These are phyloP conservation scores for Pulveroboletus sp. DNA, from an alignment of 1,284 basidiomycete species.

Conservation along the genomic window DNA sequence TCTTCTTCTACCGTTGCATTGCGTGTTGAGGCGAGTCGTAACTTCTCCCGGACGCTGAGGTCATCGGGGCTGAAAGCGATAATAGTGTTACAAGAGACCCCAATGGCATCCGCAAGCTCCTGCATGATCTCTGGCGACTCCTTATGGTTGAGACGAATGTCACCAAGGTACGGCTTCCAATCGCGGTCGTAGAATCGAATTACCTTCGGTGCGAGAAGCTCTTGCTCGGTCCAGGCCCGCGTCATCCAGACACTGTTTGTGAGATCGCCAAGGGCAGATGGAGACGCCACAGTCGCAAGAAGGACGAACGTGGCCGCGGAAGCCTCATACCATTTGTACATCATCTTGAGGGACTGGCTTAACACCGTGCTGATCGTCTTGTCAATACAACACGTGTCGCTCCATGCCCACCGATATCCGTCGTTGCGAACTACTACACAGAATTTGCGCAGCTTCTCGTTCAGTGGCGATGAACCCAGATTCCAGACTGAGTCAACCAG, in stretches of 20 bases:
- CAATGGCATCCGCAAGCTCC: constrained; percentile 15
- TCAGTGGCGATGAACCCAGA: constrained; percentile 3
- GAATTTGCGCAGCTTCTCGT: constrained; percentile 13
- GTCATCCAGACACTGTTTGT: constrained; percentile 11
- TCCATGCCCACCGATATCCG: constrained; percentile 13
- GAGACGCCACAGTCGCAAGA: neutral
- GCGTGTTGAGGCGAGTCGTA: constrained; percentile 16
- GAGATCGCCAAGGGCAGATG: neutral
- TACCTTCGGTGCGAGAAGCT: constrained; percentile 14
- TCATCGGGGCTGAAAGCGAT: constrained; percentile 10
- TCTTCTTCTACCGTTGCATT: constrained; percentile 15
- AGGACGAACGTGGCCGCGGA: neutral
- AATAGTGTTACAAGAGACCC: constrained; percentile 10
- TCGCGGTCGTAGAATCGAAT: constrained; percentile 16
- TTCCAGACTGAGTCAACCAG: constrained; percentile 12
- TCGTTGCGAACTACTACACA: constrained; percentile 9
- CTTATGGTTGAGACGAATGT: constrained; percentile 17
- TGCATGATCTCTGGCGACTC: constrained; percentile 17
- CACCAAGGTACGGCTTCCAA: constrained; percentile 18
- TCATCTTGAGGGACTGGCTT: constrained; percentile 1
- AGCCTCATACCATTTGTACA: constrained; percentile 8
- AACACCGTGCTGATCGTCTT: constrained; percentile 2
- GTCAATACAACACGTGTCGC: constrained; percentile 5
- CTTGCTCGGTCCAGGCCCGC: constrained; percentile 22
- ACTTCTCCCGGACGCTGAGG: constrained; percentile 15